A percentile compares a stretch with the other conserved stretches of the same genome.
phyloP scores from a whole-genome alignment of 495 filamentous ascomycete genomes.

The Penicillium verhagenii region DNA sequence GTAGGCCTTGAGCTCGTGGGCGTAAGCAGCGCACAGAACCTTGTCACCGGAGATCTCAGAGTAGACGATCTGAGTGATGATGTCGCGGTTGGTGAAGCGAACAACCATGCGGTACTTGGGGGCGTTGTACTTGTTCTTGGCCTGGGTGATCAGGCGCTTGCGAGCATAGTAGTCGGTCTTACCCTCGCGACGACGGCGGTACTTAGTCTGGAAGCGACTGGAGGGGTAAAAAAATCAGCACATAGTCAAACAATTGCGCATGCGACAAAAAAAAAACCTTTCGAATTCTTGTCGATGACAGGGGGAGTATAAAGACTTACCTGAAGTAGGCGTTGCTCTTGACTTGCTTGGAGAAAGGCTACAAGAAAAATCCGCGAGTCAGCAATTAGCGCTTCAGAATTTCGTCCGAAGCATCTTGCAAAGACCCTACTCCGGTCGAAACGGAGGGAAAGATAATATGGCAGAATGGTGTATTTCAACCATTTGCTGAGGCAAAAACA shows the following conservation, averaged over 20 bases:
- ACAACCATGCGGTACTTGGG: conserved; percentile 99
- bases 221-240: conserved; percentile 19
- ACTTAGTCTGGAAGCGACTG: conserved; percentile 99
- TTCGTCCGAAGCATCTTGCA: conserved; percentile 92
- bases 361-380: conserved; percentile 67
- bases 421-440: conserved; percentile 59
- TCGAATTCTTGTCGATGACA: neutral
- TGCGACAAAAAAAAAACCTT: conserved; percentile 13
- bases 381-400: conserved; percentile 98
- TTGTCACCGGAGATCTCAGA: conserved; percentile 98
- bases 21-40: conserved; percentile 88
- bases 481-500: conserved; percentile 24
- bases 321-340: conserved; percentile 98
- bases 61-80: conserved; percentile 95
- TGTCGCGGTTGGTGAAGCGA: conserved; percentile 99
- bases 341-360: conserved; percentile 93
- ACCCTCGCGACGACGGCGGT: conserved; percentile 91
- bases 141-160: conserved; percentile 98
- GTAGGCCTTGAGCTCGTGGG: conserved; percentile 95
- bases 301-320: conserved; percentile 48
- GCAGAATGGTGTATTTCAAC: conserved; percentile 23
- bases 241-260: conserved; percentile 3
- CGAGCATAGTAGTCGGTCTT: conserved; percentile 99
- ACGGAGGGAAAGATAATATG: conserved; percentile 16
- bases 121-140: conserved; percentile 99